Evolutionary conservation across 352 stramenopile species (phyloP).

Genomic region (Phytophthora cryptogea): DNA sequence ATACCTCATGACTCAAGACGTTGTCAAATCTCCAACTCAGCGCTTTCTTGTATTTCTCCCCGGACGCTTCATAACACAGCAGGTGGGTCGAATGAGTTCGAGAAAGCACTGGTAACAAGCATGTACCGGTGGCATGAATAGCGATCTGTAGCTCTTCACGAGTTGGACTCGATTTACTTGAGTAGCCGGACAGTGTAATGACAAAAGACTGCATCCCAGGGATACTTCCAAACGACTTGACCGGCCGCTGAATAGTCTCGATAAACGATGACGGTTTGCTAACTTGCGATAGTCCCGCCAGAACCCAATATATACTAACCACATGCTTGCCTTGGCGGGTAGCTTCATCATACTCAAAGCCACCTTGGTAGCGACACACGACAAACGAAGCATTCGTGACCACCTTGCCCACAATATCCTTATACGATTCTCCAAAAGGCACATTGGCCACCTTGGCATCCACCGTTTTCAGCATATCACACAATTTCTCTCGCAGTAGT

Average conservation of each 20-base stretch:
- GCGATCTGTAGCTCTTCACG: slow-evolving; percentile 85
- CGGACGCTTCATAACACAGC: slow-evolving; percentile 73
- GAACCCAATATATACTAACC: slow-evolving; percentile 83
- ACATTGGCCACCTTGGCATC: slow-evolving; percentile 85
- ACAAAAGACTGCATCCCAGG: slow-evolving; percentile 80
- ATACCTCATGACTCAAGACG: slow-evolving; percentile 81
- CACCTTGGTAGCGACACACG: slow-evolving; percentile 79
- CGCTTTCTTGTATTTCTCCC: slow-evolving; percentile 88
- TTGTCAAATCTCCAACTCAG: slow-evolving; percentile 83
- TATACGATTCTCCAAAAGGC: slow-evolving; percentile 65
- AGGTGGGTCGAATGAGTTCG: slow-evolving; percentile 84
- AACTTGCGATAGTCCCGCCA: slow-evolving; percentile 50
- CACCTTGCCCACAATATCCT: slow-evolving; percentile 79
- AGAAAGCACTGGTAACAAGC: slow-evolving; percentile 82
- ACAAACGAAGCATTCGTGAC: slow-evolving; percentile 82
- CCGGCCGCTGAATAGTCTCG: slow-evolving; percentile 59
- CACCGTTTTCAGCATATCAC: slow-evolving; percentile 65
- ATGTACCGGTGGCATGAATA: slow-evolving; percentile 83
- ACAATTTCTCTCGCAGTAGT: slow-evolving; percentile 61
- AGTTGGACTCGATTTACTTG: slow-evolving; percentile 68
- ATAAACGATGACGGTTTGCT: slow-evolving; percentile 43
- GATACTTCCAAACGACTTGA: slow-evolving; percentile 72
- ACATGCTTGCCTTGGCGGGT: slow-evolving; percentile 69
- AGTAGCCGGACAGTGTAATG: slow-evolving; percentile 86
- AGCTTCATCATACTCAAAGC: slow-evolving; percentile 83